Conservation (phyloP, 495 filamentous ascomycete genomes). For the Hypoxylon fuscum region DNA sequence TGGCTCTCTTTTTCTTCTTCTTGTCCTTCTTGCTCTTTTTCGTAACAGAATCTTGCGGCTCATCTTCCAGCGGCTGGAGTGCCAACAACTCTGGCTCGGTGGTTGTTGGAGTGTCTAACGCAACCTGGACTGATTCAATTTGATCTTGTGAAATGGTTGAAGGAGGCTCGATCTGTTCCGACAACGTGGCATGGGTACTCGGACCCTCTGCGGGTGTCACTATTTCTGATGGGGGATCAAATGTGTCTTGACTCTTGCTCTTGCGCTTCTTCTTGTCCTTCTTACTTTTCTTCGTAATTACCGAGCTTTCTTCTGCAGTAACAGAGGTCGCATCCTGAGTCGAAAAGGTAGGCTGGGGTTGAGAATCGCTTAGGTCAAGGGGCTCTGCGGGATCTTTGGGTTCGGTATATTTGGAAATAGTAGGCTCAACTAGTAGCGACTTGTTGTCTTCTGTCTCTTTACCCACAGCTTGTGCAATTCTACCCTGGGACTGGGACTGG, state of each 20-base stretch:
- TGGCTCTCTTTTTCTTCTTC: conserved; percentile 40
- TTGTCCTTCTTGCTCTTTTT: conserved; percentile 47
- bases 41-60: not conserved
- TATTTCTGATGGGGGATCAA: conserved; percentile 14
- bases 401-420: conserved; percentile 7
- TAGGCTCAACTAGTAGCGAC: conserved; percentile 7
- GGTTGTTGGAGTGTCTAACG: conserved; percentile 5
- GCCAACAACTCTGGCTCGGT: conserved; percentile 12
- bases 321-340: conserved; percentile 3
- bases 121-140: conserved; percentile 8
- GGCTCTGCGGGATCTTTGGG: conserved; percentile 4
- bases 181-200: conserved; percentile 6
- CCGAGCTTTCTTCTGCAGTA: conserved; percentile 13
- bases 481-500: conserved; percentile 1
- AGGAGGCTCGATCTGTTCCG: conserved; percentile 8
- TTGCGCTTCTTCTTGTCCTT: conserved; percentile 48
- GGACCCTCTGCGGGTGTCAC: conserved; percentile 6
- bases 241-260: conserved; percentile 29
- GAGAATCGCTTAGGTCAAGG: conserved; percentile 1
- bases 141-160: conserved; percentile 11
- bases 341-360: conserved; percentile 12
- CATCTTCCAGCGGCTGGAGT: conserved; percentile 15
- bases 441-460: conserved; percentile 11
- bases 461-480: not conserved
- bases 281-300: conserved; percentile 39